These are phyloP conservation scores for Wickerhamiella slavikovae DNA, from an alignment of 805 yeast species.

Conservation along the genomic window DNA sequence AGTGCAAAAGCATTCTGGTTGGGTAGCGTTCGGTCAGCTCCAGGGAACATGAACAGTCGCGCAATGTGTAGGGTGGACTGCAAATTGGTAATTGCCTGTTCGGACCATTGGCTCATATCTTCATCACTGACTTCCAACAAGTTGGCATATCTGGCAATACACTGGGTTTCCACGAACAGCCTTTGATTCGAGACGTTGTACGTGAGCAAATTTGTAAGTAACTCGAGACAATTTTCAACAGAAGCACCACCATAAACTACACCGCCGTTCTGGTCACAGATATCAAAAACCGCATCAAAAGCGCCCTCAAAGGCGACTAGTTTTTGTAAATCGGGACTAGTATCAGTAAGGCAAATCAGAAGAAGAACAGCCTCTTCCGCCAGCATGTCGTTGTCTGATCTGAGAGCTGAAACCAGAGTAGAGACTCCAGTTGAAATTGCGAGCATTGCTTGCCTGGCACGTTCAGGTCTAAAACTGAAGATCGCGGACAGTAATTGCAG, in stretches of 20 bases:
- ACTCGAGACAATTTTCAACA: conserved; percentile 75
- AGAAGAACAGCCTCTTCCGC: conserved; percentile 67
- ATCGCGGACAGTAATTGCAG: conserved; percentile 72
- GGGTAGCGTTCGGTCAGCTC: conserved; percentile 36
- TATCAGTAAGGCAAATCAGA: conserved; percentile 63
- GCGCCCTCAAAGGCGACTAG: conserved; percentile 88
- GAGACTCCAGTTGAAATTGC: conserved; percentile 65
- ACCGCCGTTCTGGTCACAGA: conserved; percentile 76
- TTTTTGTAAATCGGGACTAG: conserved; percentile 73
- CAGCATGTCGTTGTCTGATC: conserved; percentile 59
- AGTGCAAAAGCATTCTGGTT: conserved; percentile 43
- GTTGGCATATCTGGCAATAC: conserved; percentile 41
- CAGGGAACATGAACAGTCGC: conserved; percentile 50
- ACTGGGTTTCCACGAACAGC: conserved; percentile 66
- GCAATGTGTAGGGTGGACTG: conserved; percentile 51
- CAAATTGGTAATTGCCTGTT: conserved; percentile 50
- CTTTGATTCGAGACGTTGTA: conserved; percentile 84
- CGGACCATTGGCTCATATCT: conserved; percentile 40
- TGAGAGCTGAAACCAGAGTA: conserved; percentile 39
- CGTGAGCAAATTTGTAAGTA: conserved; percentile 49
- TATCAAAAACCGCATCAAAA: conserved; percentile 60
- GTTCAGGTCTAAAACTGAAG: conserved; percentile 49
- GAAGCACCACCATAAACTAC: conserved; percentile 74
- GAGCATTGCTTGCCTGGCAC: conserved; percentile 55
- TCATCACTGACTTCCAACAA: conserved; percentile 46